Base-by-base conservation (phyloP, 352 stramenopile genomes). In the Pythium pectinolyticum region DNA sequence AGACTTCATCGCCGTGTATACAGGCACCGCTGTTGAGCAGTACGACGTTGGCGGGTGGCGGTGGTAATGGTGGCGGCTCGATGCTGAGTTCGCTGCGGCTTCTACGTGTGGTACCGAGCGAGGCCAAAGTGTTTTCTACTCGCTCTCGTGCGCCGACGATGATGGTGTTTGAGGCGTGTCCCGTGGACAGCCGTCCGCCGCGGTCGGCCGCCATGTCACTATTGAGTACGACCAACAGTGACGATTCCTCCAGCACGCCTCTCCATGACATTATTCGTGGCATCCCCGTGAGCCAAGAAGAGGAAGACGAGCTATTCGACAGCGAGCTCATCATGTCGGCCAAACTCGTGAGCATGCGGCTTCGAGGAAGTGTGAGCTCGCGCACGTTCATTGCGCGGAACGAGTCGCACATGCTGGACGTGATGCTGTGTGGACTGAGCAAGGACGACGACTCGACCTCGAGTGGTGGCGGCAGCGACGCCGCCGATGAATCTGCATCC, bases 121-220 rank as follows among this genome's bases (percentile, higher is more conserved):
- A 79, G 55, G 69, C 60, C 28, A 79, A 77, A 61, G 72, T 79
- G 39, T 79, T 79, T 15, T 79, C 72, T 2, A 79, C 72, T 1
- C 47, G 69, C 0, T 64, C 61, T 15, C 65, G 72, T 11, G 72
- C 72, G 14, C 72, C 72, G 22, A 77, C 69, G 25, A 64, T 79
- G 68, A 74, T 79, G 17, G 72, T 77, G 54, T 79, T 79, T 57
- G 72, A 79, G 43, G 72, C 66, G 17, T 48, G 74, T 52, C 57
- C 57, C 10, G 20, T 45, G 8, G 5, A 10, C 30, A 35, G 45
- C 6, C 39, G 35, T 28, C 25, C 24, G 17, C 27, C 43, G 7
- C 4, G 25, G 48, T 10, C 20, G 41, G 17, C 25, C n/a, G 24
- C 37, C n/a, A n/a, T n/a, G n/a, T n/a, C n/a, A n/a, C n/a, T n/a